Percentiles rank a stretch among this genome's conserved stretches.
Evolutionary conservation across 2,329 filamentous ascomycete genomes (phyloP).

Genomic region (Ceratocystis destructans): DNA sequence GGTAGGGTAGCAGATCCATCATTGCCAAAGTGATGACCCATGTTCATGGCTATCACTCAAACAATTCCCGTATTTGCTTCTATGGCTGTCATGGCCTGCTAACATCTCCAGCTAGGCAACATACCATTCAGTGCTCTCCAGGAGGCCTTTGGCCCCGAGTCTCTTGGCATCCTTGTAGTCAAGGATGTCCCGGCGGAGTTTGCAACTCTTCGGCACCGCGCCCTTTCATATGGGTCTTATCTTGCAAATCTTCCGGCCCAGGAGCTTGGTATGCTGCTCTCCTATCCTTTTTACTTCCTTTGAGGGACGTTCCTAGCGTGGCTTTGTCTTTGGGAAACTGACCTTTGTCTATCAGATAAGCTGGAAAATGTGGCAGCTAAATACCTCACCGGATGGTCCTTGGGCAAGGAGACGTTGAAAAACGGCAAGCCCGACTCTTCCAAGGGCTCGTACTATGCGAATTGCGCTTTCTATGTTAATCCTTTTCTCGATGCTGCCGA

Average conservation of each 20-base stretch:
- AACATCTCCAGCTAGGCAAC: slow-evolving; percentile 35
- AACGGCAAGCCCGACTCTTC: slow-evolving; percentile 65
- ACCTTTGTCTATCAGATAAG: slow-evolving; percentile 29
- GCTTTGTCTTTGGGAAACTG: slow-evolving; percentile 6
- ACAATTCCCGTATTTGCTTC: slow-evolving; percentile 19
- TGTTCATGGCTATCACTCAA: slow-evolving; percentile 19
- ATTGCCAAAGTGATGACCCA: background rate
- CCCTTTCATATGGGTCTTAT: slow-evolving; percentile 79
- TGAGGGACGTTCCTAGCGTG: background rate
- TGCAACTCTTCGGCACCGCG: slow-evolving; percentile 51
- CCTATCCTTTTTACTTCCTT: background rate
- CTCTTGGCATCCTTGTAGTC: slow-evolving; percentile 86
- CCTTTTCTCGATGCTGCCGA: slow-evolving; percentile 45
- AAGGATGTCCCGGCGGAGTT: slow-evolving; percentile 68
- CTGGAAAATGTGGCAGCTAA: slow-evolving; percentile 48
- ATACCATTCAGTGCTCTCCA: slow-evolving; percentile 56
- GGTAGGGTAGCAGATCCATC: slow-evolving; percentile 29
- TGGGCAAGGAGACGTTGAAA: slow-evolving; percentile 67
- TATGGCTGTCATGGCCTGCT: slow-evolving; percentile 12
- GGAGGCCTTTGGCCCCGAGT: slow-evolving; percentile 77
- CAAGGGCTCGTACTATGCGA: slow-evolving; percentile 75
- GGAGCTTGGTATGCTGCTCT: slow-evolving; percentile 48
- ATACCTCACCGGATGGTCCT: slow-evolving; percentile 62
- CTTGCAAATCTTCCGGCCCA: slow-evolving; percentile 63
- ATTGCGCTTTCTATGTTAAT: slow-evolving; percentile 65